phyloP scores from a whole-genome alignment of 1,284 basidiomycete genomes.

The Moesziomyces sp. region DNA sequence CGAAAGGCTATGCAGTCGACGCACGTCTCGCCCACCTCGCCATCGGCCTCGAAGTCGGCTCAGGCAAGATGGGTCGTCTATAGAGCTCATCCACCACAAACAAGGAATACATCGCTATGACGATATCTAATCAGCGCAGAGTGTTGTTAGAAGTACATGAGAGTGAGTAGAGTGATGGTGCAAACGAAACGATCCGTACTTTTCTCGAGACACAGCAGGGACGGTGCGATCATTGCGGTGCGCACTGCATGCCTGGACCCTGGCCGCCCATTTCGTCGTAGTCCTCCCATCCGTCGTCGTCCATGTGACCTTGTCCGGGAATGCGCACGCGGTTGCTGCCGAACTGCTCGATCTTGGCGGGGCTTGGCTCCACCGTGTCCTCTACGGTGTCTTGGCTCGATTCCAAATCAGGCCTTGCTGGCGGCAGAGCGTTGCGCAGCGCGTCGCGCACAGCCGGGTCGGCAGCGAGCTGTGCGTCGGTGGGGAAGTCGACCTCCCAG shows the following conservation, averaged over 20 bases:
- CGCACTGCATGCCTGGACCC: conserved; percentile 59
- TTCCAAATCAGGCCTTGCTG: conserved; percentile 46
- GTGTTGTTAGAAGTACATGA: conserved; percentile 17
- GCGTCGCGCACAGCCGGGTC: conserved; percentile 31
- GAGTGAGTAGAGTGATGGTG: conserved; percentile 14
- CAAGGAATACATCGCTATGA: neutral
- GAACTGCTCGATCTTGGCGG: conserved; percentile 43
- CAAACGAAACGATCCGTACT: neutral
- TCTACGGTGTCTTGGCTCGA: conserved; percentile 29
- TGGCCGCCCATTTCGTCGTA: conserved; percentile 42
- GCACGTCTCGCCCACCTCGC: conserved; percentile 64
- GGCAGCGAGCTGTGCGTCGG: conserved; percentile 44
- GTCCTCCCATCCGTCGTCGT: conserved; percentile 50
- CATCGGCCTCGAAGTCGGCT: conserved; percentile 55
- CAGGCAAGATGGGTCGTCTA: conserved; percentile 37
- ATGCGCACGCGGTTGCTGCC: conserved; percentile 46
- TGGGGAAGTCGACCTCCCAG: conserved; percentile 64
- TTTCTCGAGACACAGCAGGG: neutral
- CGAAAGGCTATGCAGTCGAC: conserved; percentile 59
- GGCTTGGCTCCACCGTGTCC: conserved; percentile 36
- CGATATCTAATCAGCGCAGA: neutral
- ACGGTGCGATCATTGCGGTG: conserved; percentile 35
- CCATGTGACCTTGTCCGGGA: conserved; percentile 35
- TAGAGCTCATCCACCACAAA: conserved; percentile 7
- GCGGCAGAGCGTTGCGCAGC: conserved; percentile 43